Evolutionary conservation across 2,329 filamentous ascomycete species (phyloP).

Genomic region (Pyrenochaeta sp.): DNA sequence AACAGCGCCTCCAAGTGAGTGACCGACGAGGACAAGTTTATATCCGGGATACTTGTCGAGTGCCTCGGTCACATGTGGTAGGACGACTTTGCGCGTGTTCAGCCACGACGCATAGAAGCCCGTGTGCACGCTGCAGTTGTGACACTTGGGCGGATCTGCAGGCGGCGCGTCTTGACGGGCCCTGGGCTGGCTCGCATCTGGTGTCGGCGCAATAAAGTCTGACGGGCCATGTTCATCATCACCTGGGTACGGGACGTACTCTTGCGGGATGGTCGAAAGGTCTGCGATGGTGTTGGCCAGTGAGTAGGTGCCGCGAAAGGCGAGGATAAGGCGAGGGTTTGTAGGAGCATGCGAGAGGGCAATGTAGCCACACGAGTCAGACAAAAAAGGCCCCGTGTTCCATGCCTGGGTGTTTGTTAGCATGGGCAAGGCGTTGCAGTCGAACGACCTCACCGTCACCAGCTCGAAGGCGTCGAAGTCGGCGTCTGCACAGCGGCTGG

Average conservation of each 20-base stretch:
- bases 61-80: constrained; percentile 71
- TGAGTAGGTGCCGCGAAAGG: constrained; percentile 94
- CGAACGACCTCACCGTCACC: constrained; percentile 61
- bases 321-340: constrained; percentile 75
- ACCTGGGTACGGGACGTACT: constrained; percentile 86
- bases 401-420: constrained; percentile 67
- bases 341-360: constrained; percentile 77
- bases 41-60: constrained; percentile 72
- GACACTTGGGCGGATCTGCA: constrained; percentile 65
- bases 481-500: constrained; percentile 80
- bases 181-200: constrained; percentile 9
- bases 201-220: constrained; percentile 31
- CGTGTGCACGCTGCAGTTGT: constrained; percentile 89
- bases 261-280: constrained; percentile 86
- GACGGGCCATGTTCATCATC: constrained; percentile 51
- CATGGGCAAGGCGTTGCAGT: constrained; percentile 1
- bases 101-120: constrained; percentile 90
- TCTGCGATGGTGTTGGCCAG: constrained; percentile 91
- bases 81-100: constrained; percentile 73
- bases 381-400: constrained; percentile 87
- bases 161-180: constrained; percentile 30
- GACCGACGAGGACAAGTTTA: constrained; percentile 80
- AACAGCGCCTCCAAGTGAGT: constrained; percentile 91
- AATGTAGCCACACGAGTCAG: constrained; percentile 93
- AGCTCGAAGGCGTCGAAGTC: constrained; percentile 85